Percentiles rank a stretch among this genome's conserved stretches.
These are phyloP conservation scores for Cutaneotrichosporon sp. DNA, from an alignment of 1,284 basidiomycete species.

Conservation along the genomic window DNA sequence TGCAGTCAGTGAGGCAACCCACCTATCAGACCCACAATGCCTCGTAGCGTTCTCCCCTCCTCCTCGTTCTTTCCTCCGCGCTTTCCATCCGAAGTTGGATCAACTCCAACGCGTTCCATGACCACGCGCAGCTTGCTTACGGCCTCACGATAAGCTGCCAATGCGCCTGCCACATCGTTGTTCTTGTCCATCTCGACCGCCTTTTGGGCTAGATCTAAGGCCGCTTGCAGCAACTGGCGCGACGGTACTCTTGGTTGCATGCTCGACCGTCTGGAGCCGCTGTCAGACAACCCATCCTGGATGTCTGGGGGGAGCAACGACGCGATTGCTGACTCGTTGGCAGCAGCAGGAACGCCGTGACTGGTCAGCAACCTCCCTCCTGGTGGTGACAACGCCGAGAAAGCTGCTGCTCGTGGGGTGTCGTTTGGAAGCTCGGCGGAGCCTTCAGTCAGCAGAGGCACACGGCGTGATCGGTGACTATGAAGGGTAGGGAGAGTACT, in stretches of 20 bases:
- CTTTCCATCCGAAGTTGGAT: slow-evolving; percentile 13
- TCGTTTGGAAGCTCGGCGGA: not conserved
- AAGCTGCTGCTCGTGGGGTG: not conserved
- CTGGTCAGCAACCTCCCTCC: not conserved
- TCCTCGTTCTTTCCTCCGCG: slow-evolving; percentile 39
- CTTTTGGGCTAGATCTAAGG: slow-evolving; percentile 47
- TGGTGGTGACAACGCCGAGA: not conserved
- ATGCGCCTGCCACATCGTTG: slow-evolving; percentile 46
- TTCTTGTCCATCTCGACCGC: slow-evolving; percentile 49
- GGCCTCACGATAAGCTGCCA: slow-evolving; percentile 46
- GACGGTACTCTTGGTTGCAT: slow-evolving; percentile 37
- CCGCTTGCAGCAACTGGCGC: slow-evolving; percentile 44
- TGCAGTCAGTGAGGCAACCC: slow-evolving; percentile 9
- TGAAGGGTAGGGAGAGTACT: no score
- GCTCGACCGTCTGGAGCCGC: slow-evolving; percentile 12
- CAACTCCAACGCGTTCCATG: slow-evolving; percentile 48
- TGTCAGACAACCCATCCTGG: slow-evolving; percentile 11
- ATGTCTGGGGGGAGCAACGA: slow-evolving; percentile 14
- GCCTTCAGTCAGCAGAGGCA: slow-evolving; percentile 4
- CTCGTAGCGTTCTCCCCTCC: slow-evolving; percentile 45
- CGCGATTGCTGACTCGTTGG: slow-evolving; percentile 12
- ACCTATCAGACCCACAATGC: slow-evolving; percentile 39
- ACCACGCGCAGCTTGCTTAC: slow-evolving; percentile 44
- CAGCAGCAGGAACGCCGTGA: not conserved
- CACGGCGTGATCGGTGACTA: no score